A percentile compares a stretch with the other conserved stretches of the same genome.
These are phyloP conservation scores for Metschnikowia noctiluminum DNA, from an alignment of 805 yeast species.

Conservation along the genomic window DNA sequence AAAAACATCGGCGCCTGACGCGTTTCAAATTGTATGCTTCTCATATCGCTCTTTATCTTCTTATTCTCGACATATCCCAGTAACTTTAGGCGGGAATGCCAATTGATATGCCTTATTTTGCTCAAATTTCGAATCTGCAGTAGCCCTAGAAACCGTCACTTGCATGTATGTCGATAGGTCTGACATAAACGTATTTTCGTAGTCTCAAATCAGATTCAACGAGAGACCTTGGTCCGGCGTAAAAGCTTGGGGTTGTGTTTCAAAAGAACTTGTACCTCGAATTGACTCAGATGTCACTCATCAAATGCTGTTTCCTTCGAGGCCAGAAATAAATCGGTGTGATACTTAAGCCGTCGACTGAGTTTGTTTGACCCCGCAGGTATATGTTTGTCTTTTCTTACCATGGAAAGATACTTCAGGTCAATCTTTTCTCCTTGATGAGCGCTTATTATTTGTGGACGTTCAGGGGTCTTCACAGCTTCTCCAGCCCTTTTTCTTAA, in stretches of 20 bases:
- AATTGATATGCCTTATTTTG: no score
- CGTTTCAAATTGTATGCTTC: background rate
- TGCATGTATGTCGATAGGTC: no score
- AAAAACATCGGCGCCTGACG: no score
- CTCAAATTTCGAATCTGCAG: no score
- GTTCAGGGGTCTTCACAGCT: background rate
- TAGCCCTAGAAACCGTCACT: no score
- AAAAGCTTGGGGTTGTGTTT: no score
- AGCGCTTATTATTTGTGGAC: background rate
- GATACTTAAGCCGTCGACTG: conserved; percentile 4
- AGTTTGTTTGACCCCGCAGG: conserved; percentile 13
- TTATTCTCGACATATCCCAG: background rate
- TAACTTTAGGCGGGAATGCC: background rate
- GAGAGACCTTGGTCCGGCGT: no score
- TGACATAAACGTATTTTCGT: no score
- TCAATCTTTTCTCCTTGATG: conserved; percentile 4
- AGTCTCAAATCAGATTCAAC: no score
- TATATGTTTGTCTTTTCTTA: background rate
- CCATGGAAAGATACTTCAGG: background rate
- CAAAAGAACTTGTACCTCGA: no score
- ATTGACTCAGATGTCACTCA: background rate
- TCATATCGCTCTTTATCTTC: no score
- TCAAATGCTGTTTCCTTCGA: background rate
- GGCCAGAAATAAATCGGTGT: conserved; percentile 1
- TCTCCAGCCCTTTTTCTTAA: background rate